Base-by-base conservation (phyloP, 805 yeast species). In the Komagataella mondaviorum region DNA sequence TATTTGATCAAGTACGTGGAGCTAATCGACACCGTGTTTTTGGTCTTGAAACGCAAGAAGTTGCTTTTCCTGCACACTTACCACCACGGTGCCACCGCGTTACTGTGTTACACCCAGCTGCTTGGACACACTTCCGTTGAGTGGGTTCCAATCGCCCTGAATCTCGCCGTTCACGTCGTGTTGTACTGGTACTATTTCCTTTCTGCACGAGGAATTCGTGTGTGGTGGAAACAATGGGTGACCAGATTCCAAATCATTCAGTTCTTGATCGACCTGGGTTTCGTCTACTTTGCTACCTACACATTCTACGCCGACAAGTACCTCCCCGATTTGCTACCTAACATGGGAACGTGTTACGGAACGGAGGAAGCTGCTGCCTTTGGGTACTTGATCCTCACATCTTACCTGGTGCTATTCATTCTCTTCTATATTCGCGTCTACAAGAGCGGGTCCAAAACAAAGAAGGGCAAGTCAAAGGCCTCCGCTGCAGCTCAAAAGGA, bases 191-290 rank as follows among this genome's bases (percentile, higher is more conserved):
- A 91, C 79, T 91, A 93, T 74, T 89, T 90, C 75, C 75, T 91
- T 61, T 77, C 93, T 50, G 87, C 97, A 18, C 78, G 95, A 65
- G 96, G 96, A 53, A 87, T 90, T 64, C 83, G 88, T 62, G 96
- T 91, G 51, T 90, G 97, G 97, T 91, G 99, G 99, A 91, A 93
- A 73, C 95, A 90, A 73, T 91, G 96, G 96, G 96, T 91, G 58
- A 91, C 99, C 52, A 78, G 96, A 57, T 83, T 88, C 75, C 99
- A 91, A 75, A 91, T 91, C 71, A 73, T 87, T 62, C 99, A 91
- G 73, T 91, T 91, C 65, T 71, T 91, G 58, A 75, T 91, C 63
- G 99, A 91, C 69, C 78, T 91, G 63, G 80, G 76, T 46, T 90
- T 91, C 66, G 95, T 93, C 57, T 93, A 89, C 75, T 89, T 87